phyloP scores from a whole-genome alignment of 2,329 filamentous ascomycete species.

The Phialophora verrucosa region DNA sequence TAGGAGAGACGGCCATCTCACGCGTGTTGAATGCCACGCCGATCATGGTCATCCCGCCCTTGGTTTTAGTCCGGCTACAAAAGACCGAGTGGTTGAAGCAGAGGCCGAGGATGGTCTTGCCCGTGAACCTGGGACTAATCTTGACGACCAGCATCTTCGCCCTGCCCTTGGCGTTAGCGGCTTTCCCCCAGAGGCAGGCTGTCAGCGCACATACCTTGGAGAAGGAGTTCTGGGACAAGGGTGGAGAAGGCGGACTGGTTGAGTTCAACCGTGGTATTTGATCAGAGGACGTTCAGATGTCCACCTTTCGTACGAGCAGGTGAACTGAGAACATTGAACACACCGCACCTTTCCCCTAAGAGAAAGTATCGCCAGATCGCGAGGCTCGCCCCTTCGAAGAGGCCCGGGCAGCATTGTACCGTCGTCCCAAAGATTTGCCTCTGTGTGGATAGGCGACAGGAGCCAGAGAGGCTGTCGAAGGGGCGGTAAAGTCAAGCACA shows the following conservation, averaged over 20 bases:
- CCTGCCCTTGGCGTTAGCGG: constrained; percentile 84
- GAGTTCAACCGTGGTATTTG: constrained; percentile 96
- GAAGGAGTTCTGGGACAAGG: constrained; percentile 81
- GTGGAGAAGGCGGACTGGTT: constrained; percentile 80
- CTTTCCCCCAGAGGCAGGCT: constrained; percentile 89
- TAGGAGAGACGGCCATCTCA: constrained; percentile 89
- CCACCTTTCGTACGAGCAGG: not conserved
- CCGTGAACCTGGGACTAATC: constrained; percentile 86
- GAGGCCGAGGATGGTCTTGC: constrained; percentile 76
- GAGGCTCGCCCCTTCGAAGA: not conserved
- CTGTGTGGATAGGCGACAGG: too few relatives aligned
- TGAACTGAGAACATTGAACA: not conserved
- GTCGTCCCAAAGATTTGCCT: not conserved
- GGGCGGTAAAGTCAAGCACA: not conserved
- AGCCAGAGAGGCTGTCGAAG: not conserved
- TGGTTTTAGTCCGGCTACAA: constrained; percentile 85
- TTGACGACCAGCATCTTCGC: constrained; percentile 85
- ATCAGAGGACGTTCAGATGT: not conserved
- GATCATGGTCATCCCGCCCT: constrained; percentile 93
- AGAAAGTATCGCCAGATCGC: not conserved
- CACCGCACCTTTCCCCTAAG: not conserved
- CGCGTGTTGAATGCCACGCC: constrained; percentile 92
- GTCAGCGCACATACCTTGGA: constrained; percentile 78
- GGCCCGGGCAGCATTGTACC: not conserved
- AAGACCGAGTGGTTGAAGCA: constrained; percentile 78